Evolutionary conservation across 768 basidiomycete genomes (phyloP).

Genomic region (Pleurotus cornucopiae): DNA sequence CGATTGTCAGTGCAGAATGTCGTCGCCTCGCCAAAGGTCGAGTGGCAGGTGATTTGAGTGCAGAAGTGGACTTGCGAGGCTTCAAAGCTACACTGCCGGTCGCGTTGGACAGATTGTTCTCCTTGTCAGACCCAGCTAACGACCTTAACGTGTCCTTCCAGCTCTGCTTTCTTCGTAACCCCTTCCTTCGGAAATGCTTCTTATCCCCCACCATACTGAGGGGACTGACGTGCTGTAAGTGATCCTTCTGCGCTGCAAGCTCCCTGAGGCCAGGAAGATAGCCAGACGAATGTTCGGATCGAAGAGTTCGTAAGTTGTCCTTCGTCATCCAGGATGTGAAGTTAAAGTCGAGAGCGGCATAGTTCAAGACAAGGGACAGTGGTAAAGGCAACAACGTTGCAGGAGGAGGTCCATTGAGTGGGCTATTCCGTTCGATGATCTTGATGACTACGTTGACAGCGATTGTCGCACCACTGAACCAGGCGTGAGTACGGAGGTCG

Average conservation of each 20-base stretch:
- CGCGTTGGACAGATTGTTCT: conserved; percentile 21
- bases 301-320: conserved; percentile 75
- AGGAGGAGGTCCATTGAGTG: conserved; percentile 25
- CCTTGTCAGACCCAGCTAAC: conserved; percentile 32
- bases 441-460: conserved; percentile 82
- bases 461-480: conserved; percentile 78
- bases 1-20: conserved; percentile 16
- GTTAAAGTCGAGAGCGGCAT: conserved; percentile 94
- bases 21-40: conserved; percentile 4
- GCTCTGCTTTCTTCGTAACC: conserved; percentile 51
- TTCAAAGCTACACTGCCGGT: conserved; percentile 10
- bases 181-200: conserved; percentile 29
- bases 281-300: conserved; percentile 83
- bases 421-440: conserved; percentile 64
- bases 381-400: conserved; percentile 59
- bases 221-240: conserved; percentile 85
- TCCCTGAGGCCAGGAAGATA: conserved; percentile 71
- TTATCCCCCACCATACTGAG: conserved; percentile 86
- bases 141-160: conserved; percentile 54
- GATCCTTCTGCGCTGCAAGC: conserved; percentile 77
- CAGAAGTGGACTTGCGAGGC: conserved; percentile 12
- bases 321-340: conserved; percentile 97
- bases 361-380: conserved; percentile 80
- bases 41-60: not conserved
- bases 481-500: conserved; percentile 7